Conservation (phyloP, 1,284 basidiomycete genomes). For the Malassezia equina region DNA sequence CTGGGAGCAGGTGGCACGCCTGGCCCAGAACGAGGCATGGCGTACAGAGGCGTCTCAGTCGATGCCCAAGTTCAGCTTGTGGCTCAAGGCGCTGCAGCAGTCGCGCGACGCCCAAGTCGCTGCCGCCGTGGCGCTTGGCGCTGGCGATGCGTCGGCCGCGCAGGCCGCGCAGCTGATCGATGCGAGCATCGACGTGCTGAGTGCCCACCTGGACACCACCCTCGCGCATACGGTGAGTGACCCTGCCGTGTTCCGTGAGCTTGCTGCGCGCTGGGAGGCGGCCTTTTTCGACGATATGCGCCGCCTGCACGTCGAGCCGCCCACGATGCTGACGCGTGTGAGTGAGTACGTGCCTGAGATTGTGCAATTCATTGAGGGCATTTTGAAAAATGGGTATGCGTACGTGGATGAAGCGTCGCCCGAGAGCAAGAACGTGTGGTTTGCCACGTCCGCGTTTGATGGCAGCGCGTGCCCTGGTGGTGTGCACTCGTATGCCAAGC, state of each 20-base stretch:
- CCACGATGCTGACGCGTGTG: conserved; percentile 85
- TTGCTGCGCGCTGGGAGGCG: conserved; percentile 81
- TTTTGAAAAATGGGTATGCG: conserved; percentile 78
- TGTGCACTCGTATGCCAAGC: conserved; percentile 71
- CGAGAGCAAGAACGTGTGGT: conserved; percentile 61
- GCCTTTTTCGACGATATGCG: conserved; percentile 89
- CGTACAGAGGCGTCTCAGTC: conserved; percentile 23
- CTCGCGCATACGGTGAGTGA: conserved; percentile 68
- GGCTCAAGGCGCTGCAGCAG: conserved; percentile 34
- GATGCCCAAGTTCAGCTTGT: conserved; percentile 43
- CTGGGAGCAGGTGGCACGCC: conserved; percentile 34
- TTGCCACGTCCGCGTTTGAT: conserved; percentile 83
- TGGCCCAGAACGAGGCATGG: conserved; percentile 30
- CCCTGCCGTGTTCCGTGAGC: conserved; percentile 70
- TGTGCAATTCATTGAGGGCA: conserved; percentile 73
- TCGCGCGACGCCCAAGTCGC: conserved; percentile 39
- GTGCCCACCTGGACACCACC: conserved; percentile 25
- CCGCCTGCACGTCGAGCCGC: conserved; percentile 70
- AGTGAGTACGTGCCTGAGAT: conserved; percentile 97
- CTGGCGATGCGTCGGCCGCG: conserved; percentile 20
- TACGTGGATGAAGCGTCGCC: conserved; percentile 53
- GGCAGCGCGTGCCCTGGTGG: conserved; percentile 49
- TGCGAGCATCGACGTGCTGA: conserved; percentile 40
- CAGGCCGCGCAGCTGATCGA: conserved; percentile 28
- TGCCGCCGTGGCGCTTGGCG: conserved; percentile 34